These are phyloP conservation scores for Trametes sanguinea DNA, from an alignment of 768 basidiomycete species.

Conservation along the genomic window DNA sequence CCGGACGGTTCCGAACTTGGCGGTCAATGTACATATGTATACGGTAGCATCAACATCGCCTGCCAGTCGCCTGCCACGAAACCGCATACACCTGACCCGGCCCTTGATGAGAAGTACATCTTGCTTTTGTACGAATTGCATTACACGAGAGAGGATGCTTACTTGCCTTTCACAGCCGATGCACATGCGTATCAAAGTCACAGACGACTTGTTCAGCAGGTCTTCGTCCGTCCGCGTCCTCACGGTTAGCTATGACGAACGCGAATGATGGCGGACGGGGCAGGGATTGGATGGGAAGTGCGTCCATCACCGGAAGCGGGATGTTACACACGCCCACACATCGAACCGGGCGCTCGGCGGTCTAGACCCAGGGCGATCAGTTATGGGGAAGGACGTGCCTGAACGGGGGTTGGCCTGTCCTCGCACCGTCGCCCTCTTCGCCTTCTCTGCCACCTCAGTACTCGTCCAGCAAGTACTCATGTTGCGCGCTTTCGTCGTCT, in stretches of 20 bases:
- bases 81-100: too few relatives aligned
- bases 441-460: constrained; percentile 3
- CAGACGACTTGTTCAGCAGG: too few relatives aligned
- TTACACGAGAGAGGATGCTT: too few relatives aligned
- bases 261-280: not conserved
- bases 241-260: not conserved
- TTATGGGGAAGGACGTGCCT: constrained; percentile 1
- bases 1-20: too few relatives aligned
- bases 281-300: constrained; percentile 2
- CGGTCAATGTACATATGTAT: too few relatives aligned
- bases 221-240: not conserved
- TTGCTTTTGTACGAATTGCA: too few relatives aligned
- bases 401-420: not conserved
- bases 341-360: not conserved
- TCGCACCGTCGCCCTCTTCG: not conserved
- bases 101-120: too few relatives aligned
- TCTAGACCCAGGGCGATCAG: constrained; percentile 9
- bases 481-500: not conserved
- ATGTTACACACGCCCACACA: constrained; percentile 7
- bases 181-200: too few relatives aligned
- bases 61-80: too few relatives aligned
- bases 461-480: not conserved
- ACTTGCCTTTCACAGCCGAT: too few relatives aligned
- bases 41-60: too few relatives aligned
- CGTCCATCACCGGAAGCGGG: not conserved